These are phyloP conservation scores for Rubroboletus satanas DNA, from an alignment of 768 basidiomycete species.

Conservation along the genomic window DNA sequence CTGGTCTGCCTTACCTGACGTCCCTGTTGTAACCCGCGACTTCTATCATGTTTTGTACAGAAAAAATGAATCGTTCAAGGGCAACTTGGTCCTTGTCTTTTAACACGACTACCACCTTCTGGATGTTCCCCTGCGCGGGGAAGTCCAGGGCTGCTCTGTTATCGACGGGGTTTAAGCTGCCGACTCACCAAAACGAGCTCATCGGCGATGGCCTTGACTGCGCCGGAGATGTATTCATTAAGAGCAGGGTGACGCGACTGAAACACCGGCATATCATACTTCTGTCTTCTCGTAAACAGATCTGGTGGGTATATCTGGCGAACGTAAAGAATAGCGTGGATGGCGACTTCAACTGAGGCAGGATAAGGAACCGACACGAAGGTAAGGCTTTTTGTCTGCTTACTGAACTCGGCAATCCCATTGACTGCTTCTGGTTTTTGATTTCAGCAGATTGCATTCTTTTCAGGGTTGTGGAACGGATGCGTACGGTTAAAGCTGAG, in stretches of 20 bases:
- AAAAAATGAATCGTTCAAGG: slow-evolving; percentile 88
- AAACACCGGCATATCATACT: slow-evolving; percentile 87
- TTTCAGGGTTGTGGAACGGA: not conserved
- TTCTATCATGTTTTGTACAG: slow-evolving; percentile 76
- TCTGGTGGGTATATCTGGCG: slow-evolving; percentile 88
- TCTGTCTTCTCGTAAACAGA: slow-evolving; percentile 81
- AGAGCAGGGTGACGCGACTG: slow-evolving; percentile 91
- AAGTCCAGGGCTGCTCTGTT: not conserved
- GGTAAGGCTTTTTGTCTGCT: slow-evolving; percentile 19
- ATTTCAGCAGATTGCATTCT: slow-evolving; percentile 9
- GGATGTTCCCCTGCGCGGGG: slow-evolving; percentile 60
- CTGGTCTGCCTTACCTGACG: slow-evolving; percentile 43
- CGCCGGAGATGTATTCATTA: slow-evolving; percentile 86
- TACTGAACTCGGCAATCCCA: slow-evolving; percentile 72
- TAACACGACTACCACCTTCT: slow-evolving; percentile 80
- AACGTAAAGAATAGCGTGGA: slow-evolving; percentile 89
- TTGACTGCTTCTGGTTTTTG: slow-evolving; percentile 50
- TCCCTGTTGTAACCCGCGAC: slow-evolving; percentile 70
- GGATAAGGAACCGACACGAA: slow-evolving; percentile 3
- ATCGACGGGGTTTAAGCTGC: not conserved
- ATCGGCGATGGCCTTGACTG: slow-evolving; percentile 75
- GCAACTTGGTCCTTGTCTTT: slow-evolving; percentile 76
- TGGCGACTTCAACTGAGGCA: slow-evolving; percentile 80
- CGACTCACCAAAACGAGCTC: slow-evolving; percentile 62
- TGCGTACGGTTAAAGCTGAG: slow-evolving; percentile 40